Evolutionary conservation across 1,284 basidiomycete genomes (phyloP).

Genomic region (Anthracocystis walkeri): DNA sequence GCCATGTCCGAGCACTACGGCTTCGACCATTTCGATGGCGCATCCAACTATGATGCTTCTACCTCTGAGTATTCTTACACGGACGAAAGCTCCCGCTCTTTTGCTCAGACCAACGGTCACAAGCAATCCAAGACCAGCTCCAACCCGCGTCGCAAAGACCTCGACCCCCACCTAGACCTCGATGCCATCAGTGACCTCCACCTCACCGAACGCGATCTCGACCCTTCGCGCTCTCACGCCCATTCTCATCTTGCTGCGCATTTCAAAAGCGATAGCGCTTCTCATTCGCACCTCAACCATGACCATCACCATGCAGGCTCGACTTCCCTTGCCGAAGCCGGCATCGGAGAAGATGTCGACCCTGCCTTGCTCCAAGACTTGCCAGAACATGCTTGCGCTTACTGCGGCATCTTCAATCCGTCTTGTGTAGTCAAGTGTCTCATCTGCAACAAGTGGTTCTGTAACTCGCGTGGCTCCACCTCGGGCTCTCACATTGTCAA

Average conservation of each 20-base stretch:
- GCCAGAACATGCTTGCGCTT: conserved; percentile 70
- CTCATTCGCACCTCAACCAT: conserved; percentile 9
- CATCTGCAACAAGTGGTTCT: conserved; percentile 94
- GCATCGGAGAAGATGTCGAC: conserved; percentile 26
- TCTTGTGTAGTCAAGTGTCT: conserved; percentile 97
- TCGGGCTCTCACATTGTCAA: conserved; percentile 96
- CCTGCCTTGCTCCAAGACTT: conserved; percentile 31
- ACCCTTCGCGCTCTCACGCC: conserved; percentile 22
- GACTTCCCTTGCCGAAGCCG: conserved; percentile 7
- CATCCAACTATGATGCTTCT: conserved; percentile 44
- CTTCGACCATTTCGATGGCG: conserved; percentile 64
- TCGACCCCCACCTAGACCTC: conserved; percentile 60
- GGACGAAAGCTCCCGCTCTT: conserved; percentile 13
- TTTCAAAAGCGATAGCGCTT: neutral
- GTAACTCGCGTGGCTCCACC: conserved; percentile 98
- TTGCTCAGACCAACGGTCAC: conserved; percentile 14
- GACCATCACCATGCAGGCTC: neutral
- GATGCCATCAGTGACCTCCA: conserved; percentile 57
- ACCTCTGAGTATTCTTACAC: conserved; percentile 54
- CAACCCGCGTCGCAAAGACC: conserved; percentile 19
- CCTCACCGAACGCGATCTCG: conserved; percentile 45
- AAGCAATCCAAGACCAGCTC: conserved; percentile 21
- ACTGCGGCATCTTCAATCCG: conserved; percentile 98
- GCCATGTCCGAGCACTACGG: conserved; percentile 50
- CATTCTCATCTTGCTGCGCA: conserved; percentile 11